A percentile compares a stretch with the other conserved stretches of the same genome.
Evolutionary conservation across 1,284 basidiomycete species (phyloP).

Genomic region (Ceratobasidium sp.): DNA sequence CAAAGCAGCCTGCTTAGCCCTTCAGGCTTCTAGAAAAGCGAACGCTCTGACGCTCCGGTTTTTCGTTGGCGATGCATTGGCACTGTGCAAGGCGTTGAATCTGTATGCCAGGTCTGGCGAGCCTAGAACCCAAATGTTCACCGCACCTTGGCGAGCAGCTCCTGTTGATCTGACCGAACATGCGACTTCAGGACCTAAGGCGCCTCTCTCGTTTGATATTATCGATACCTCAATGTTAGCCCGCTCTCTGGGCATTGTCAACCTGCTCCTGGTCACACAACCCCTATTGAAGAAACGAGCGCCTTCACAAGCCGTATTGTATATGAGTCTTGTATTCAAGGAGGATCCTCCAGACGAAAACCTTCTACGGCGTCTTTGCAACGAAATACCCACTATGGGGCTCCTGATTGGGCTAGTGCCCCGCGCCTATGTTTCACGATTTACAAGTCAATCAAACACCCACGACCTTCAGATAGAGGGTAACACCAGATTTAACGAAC

Average conservation of each 20-base stretch:
- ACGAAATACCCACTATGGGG: not conserved
- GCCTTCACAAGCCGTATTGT: constrained; percentile 9
- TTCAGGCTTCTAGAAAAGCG: constrained; percentile 50
- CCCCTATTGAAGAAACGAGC: constrained; percentile 11
- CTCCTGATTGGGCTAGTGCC: constrained; percentile 16
- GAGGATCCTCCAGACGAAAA: not conserved
- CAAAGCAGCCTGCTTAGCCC: constrained; percentile 58
- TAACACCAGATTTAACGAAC: not conserved
- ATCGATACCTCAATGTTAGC: constrained; percentile 32
- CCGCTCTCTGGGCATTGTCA: constrained; percentile 4
- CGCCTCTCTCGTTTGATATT: constrained; percentile 16
- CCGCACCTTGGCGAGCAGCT: constrained; percentile 2
- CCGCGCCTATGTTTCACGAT: constrained; percentile 6
- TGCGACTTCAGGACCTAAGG: not conserved
- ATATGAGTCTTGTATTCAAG: constrained; percentile 1
- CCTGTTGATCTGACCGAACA: constrained; percentile 6
- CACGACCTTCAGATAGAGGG: not conserved
- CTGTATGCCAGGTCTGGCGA: constrained; percentile 44
- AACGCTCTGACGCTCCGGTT: constrained; percentile 26
- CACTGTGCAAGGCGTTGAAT: not conserved
- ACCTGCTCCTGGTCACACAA: constrained; percentile 7
- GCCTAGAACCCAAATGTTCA: not conserved
- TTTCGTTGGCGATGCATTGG: constrained; percentile 9
- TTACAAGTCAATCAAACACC: constrained; percentile 2
- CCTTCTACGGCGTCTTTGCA: not conserved